Evolutionary conservation across 441 rosid genomes (phyloP).

Genomic region (Kokia cookei): DNA sequence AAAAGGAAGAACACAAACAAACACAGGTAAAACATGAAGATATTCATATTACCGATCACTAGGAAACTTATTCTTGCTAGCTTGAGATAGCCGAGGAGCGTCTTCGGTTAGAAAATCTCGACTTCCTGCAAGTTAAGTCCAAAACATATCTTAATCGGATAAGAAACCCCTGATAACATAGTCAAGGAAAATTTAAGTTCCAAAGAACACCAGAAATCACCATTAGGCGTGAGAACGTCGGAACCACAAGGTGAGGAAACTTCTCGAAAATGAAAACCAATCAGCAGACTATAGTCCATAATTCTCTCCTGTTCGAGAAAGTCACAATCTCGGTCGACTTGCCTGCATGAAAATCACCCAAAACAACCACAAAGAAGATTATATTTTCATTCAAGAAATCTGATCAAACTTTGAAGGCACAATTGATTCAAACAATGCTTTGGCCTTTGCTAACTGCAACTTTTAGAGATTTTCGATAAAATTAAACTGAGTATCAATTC

Average conservation of each 20-base stretch:
- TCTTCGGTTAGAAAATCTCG: slow-evolving; percentile 27
- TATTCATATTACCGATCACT: slow-evolving; percentile 49
- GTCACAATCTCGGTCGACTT: slow-evolving; percentile 93
- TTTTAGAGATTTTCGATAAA: not conserved
- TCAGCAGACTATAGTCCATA: slow-evolving; percentile 91
- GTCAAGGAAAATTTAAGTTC: slow-evolving; percentile 2
- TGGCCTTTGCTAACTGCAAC: not conserved
- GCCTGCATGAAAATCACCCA: slow-evolving; percentile 38
- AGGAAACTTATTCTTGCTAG: slow-evolving; percentile 52
- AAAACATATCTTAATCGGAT: not conserved
- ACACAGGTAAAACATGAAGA: not conserved
- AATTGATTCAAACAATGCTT: not conserved
- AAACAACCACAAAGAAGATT: not conserved
- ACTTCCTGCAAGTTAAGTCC: slow-evolving; percentile 26
- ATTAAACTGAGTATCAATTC: not conserved
- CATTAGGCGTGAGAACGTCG: slow-evolving; percentile 48
- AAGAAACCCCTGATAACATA: not conserved
- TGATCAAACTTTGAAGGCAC: not conserved
- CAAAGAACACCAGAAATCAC: slow-evolving; percentile 30
- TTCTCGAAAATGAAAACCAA: slow-evolving; percentile 85
- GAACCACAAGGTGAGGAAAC: slow-evolving; percentile 49
- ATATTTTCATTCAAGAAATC: not conserved
- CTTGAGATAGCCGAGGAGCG: slow-evolving; percentile 16
- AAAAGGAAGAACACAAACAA: not conserved
- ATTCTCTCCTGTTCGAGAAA: slow-evolving; percentile 95